Percentiles rank a stretch among this genome's conserved stretches.
phyloP scores from a whole-genome alignment of 164 flowering plant species.

The Aristolochia contorta region DNA sequence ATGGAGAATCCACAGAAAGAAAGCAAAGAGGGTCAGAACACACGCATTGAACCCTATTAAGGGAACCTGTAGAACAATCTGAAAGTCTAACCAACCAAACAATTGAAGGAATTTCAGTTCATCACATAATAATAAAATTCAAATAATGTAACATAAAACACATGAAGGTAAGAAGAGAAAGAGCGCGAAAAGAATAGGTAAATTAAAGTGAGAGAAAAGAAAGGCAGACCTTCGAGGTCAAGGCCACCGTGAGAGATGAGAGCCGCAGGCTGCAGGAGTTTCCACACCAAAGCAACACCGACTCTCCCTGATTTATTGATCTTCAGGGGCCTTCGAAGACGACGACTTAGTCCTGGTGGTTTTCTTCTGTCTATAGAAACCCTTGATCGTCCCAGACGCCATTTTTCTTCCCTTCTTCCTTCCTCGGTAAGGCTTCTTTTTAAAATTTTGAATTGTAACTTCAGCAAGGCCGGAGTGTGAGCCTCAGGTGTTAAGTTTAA shows the following conservation, averaged over 20 bases:
- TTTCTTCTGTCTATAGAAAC: slow-evolving; percentile 66
- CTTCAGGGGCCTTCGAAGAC: slow-evolving; percentile 10
- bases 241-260: slow-evolving; percentile 43
- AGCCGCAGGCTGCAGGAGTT: slow-evolving; percentile 33
- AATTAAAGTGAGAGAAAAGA: not conserved
- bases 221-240: slow-evolving; percentile 40
- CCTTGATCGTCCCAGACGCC: slow-evolving; percentile 52
- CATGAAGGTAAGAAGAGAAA: not conserved
- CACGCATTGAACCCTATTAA: too few relatives aligned
- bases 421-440: not conserved
- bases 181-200: too few relatives aligned
- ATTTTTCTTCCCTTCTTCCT: slow-evolving; percentile 5
- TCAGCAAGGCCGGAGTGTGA: not conserved
- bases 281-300: slow-evolving; percentile 28
- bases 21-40: too few relatives aligned
- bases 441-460: slow-evolving; percentile 14
- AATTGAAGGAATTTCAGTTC: too few relatives aligned
- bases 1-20: too few relatives aligned
- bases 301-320: slow-evolving; percentile 6
- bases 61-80: too few relatives aligned
- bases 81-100: too few relatives aligned
- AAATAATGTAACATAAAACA: not conserved
- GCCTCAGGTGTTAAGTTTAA: too few relatives aligned
- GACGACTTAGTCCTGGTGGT: slow-evolving; percentile 12
- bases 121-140: too few relatives aligned